Evolutionary conservation across 352 stramenopile species (phyloP), one percentile per base, ranked within the genome.

Genomic region (Globisporangium sylvaticum): DNA sequence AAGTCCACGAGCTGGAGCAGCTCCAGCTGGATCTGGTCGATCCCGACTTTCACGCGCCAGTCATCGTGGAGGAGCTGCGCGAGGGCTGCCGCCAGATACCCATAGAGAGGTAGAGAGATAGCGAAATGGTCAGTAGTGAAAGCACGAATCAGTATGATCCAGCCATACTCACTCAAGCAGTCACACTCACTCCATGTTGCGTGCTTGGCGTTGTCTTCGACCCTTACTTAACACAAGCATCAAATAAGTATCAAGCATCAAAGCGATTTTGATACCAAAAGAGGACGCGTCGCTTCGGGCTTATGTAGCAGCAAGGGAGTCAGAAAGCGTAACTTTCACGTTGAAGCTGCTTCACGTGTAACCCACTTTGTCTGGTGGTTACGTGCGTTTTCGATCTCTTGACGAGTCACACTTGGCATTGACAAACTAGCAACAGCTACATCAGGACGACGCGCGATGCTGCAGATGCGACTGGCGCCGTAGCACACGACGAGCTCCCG

Each of bases 1-100:
- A 81, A 84, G 54, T 88, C 78, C 42, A 88, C 77, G 24, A 90
- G 66, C 46, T 88, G 72, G 20, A 87, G 65, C 54, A 90, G 69
- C 58, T 86, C 74, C 4, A 87, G 62, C 29, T 88, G 78, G 54
- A 88, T 74, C 7, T 65, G 57, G 34, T 87, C 78, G 31, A 83
- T 76, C 52, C 75, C 70, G 58, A 82, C 78, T 3, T 72, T 70
- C 15, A 68, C 73, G n/a, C 79, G 69, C 82, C 82, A 90, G 70
- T 89, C 80, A 56, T 85, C 75, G 1, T 72, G 72, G n/a, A 90
- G 59, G 18, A 84, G 70, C 50, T 64, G 72, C 70, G 20, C 71
- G 67, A 9, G 73, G 24, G 39, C 74, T 78, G 25, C 18, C 37
- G 50, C 0, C 27, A 25, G 10, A 57, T 4, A 12, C 18, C 50